These are phyloP conservation scores for Pezicula rhizophila DNA, from an alignment of 2,329 filamentous ascomycete species.

Conservation along the genomic window DNA sequence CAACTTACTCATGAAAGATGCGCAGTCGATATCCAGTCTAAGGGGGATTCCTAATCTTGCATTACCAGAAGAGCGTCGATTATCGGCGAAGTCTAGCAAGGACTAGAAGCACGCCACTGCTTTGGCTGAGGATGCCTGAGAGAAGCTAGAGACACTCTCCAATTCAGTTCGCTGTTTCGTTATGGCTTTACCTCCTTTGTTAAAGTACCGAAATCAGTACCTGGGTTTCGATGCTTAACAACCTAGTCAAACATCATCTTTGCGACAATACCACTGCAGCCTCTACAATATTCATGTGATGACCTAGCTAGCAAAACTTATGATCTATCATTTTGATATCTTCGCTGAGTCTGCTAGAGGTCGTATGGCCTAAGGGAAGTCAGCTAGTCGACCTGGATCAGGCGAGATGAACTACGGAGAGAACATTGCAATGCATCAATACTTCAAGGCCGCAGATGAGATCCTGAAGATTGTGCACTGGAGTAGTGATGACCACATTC, in stretches of 20 bases:
- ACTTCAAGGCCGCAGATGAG: conserved; percentile 3
- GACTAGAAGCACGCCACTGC: not conserved
- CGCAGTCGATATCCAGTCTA: conserved; percentile 29
- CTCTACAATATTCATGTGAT: conserved; percentile 12
- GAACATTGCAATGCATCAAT: conserved; percentile 8
- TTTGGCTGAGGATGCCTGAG: conserved; percentile 11
- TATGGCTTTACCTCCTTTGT: conserved; percentile 23
- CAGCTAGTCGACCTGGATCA: too few relatives aligned
- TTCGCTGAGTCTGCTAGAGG: conserved; percentile 9
- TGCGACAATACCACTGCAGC: conserved; percentile 22
- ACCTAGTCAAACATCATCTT: conserved; percentile 7
- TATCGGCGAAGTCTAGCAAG: not conserved
- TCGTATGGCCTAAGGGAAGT: too few relatives aligned
- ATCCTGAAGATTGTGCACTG: conserved; percentile 1
- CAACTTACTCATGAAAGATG: conserved; percentile 33
- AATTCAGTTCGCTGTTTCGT: conserved; percentile 28
- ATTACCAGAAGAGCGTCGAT: not conserved
- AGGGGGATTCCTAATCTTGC: conserved; percentile 12
- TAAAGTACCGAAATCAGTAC: conserved; percentile 26
- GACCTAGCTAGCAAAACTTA: conserved; percentile 5
- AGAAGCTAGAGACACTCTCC: conserved; percentile 25
- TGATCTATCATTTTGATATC: conserved; percentile 4
- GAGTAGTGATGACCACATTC: conserved; percentile 1
- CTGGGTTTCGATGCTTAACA: conserved; percentile 22
- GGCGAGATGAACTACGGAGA: not conserved